Evolutionary conservation across 768 basidiomycete genomes (phyloP), one percentile per base, ranked within the genome.

Genomic region (Tulasnella sp.): DNA sequence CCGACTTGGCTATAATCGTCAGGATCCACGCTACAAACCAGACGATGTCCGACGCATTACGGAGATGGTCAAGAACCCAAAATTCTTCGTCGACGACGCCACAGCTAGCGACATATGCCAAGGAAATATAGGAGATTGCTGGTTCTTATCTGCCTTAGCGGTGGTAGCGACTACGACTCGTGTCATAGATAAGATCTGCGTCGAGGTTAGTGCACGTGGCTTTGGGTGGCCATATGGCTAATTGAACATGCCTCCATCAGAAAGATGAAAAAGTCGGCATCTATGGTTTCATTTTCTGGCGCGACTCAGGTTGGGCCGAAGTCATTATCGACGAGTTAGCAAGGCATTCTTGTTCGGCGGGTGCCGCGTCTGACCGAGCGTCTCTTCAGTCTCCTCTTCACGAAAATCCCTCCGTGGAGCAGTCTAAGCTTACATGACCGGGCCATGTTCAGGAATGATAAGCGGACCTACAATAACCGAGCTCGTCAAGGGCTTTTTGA

Each of bases 301-400:
- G 88, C 5, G 89, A 89, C 81, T 83, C 83, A 46, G 83, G 84
- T 32, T 90, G 89, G 89, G 86, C 87, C 16, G 84, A 86, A 13
- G 85, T 90, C 10, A 86, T 90, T 79, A 85, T 90, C 74, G 89
- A 90, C 80, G 89, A 90, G 88, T 89, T 79, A 57, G 88, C n/a
- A 29, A 55, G 18, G 15, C n/a, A n/a, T 23, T n/a, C 20, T 11
- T n/a, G 7, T n/a, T 51, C 51, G 11, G 10, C 51, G 51, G 7
- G n/a, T 10, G 20, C 32, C 23, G 40, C 48, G 23, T 29, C n/a
- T 46, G 42, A 70, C 42, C 3, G 23, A 6, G 51, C 61, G 32
- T 40, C 32, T 76, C 73, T 23, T 15, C 73, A 89, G 89, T 80
- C 83, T 88, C 51, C 84, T 90, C 0, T 89, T 82, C 81, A 88